phyloP scores from a whole-genome alignment of 331 rosid species.

The Malus hybrid region DNA sequence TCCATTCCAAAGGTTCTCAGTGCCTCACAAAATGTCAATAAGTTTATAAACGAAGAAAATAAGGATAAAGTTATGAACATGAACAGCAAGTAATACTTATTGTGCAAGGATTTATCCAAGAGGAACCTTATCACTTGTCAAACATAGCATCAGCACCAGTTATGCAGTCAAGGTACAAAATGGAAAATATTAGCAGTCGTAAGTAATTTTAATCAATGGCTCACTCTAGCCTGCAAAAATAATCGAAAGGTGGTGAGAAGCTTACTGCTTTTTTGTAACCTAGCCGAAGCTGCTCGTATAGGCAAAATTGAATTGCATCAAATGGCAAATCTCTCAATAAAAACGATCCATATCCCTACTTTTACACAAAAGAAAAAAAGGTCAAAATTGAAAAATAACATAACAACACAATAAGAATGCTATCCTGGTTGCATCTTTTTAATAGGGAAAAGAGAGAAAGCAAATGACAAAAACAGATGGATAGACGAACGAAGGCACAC shows the following conservation, averaged over 20 bases:
- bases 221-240: neutral
- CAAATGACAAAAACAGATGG: neutral
- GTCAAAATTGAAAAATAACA: neutral
- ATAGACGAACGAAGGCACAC: neutral
- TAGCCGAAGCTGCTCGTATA: constrained; percentile 47
- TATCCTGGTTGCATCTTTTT: constrained; percentile 1
- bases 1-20: too few relatives aligned
- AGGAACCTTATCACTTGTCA: too few relatives aligned
- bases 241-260: constrained; percentile 3
- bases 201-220: neutral
- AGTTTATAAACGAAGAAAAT: too few relatives aligned
- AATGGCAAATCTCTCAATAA: constrained; percentile 48
- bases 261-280: constrained; percentile 45
- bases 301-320: constrained; percentile 50
- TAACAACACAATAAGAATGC: constrained; percentile 19
- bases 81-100: too few relatives aligned
- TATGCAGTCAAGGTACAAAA: neutral
- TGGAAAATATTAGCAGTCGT: neutral
- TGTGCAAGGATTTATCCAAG: too few relatives aligned
- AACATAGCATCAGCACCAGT: neutral
- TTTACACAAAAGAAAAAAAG: constrained; percentile 25
- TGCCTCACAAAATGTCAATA: too few relatives aligned
- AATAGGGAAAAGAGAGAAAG: neutral
- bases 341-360: constrained; percentile 47
- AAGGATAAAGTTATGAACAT: too few relatives aligned